Percentiles rank a stretch among this genome's conserved stretches.
Conservation (phyloP, 768 basidiomycete genomes). For the Tylopilus felleus region DNA sequence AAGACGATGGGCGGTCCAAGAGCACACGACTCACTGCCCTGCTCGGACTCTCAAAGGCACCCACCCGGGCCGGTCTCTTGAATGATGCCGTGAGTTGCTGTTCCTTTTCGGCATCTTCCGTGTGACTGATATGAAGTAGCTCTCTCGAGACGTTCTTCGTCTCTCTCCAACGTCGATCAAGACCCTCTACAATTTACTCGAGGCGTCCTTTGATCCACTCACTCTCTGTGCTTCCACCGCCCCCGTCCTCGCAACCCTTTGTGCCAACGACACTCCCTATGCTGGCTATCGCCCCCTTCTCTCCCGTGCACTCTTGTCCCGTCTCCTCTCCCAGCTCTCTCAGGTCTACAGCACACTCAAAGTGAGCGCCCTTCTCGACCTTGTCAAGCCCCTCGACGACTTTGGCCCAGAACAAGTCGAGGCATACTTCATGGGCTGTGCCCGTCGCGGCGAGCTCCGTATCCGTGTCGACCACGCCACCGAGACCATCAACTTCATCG, state of each 20-base stretch:
- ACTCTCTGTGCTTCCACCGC: constrained; percentile 75
- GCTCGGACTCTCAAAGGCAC: constrained; percentile 77
- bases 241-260: constrained; percentile 67
- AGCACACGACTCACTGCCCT: constrained; percentile 79
- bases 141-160: constrained; percentile 79
- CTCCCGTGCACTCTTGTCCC: constrained; percentile 86
- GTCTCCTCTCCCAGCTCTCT: constrained; percentile 85
- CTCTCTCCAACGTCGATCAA: constrained; percentile 72
- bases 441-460: constrained; percentile 78
- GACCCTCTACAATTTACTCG: constrained; percentile 81
- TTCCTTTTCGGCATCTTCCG: not conserved
- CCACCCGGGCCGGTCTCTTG: constrained; percentile 82
- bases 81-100: constrained; percentile 73
- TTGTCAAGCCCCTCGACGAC: constrained; percentile 72
- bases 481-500: constrained; percentile 80
- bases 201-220: constrained; percentile 91
- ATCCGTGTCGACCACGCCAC: constrained; percentile 87
- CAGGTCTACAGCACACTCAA: constrained; percentile 90
- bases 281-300: constrained; percentile 86
- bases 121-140: constrained; percentile 40
- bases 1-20: constrained; percentile 58
- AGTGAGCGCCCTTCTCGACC: constrained; percentile 69
- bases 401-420: constrained; percentile 72
- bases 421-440: constrained; percentile 91
- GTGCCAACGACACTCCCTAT: constrained; percentile 45